Evolutionary conservation across 805 yeast genomes (phyloP).

Genomic region (Ogataea salicorniae): DNA sequence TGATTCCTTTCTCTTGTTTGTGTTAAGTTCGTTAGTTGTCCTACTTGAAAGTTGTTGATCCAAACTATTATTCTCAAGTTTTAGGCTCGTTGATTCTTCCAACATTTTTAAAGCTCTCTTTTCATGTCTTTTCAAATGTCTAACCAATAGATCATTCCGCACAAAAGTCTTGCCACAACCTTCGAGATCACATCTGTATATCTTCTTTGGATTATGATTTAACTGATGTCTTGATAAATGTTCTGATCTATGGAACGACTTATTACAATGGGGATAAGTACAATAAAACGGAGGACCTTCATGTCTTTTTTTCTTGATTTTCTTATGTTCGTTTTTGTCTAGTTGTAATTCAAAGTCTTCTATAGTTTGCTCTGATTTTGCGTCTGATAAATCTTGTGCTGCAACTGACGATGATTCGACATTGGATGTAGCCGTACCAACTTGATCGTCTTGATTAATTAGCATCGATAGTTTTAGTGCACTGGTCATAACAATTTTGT

Average conservation of each 20-base stretch:
- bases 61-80: too few species aligned
- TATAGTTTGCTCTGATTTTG: too few species aligned
- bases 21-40: too few species aligned
- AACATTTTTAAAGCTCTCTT: constrained; percentile 6
- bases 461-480: constrained; percentile 9
- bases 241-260: constrained; percentile 55
- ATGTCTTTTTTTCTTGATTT: constrained; percentile 6
- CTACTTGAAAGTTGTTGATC: neutral
- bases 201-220: constrained; percentile 53
- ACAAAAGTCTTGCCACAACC: constrained; percentile 59
- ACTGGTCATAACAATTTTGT: constrained; percentile 4
- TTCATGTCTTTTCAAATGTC: constrained; percentile 44
- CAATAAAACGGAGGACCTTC: constrained; percentile 33
- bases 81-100: constrained; percentile 1
- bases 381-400: neutral
- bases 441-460: constrained; percentile 6
- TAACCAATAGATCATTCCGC: constrained; percentile 46
- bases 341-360: too few species aligned
- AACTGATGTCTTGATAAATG: constrained; percentile 61
- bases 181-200: constrained; percentile 43
- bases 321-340: neutral
- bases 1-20: too few species aligned
- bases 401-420: neutral
- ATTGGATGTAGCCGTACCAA: too few species aligned
- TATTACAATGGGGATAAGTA: constrained; percentile 45